Evolutionary conservation across 2,329 filamentous ascomycete species (phyloP).

Genomic region (Penicillium sp.): DNA sequence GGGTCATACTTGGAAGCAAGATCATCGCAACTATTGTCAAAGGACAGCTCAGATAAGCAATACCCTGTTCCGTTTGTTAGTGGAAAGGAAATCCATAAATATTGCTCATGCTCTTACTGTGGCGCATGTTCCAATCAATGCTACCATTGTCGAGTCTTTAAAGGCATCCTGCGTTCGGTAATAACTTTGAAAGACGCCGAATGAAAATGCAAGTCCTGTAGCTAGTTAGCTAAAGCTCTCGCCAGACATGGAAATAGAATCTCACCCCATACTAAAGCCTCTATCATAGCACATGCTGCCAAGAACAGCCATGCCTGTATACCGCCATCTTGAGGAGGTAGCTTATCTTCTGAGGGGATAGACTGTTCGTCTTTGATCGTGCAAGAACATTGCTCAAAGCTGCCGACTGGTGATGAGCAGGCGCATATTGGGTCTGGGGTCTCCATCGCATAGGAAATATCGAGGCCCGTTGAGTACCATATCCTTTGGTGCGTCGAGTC

Average conservation of each 20-base stretch:
- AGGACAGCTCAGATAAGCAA: constrained; percentile 25
- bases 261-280: constrained; percentile 52
- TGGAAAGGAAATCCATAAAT: neutral
- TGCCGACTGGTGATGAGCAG: neutral
- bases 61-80: constrained; percentile 12
- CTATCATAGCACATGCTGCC: constrained; percentile 48
- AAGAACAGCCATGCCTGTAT: constrained; percentile 46
- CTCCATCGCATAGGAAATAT: neutral
- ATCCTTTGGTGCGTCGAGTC: neutral
- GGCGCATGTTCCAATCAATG: constrained; percentile 32
- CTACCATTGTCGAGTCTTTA: constrained; percentile 22
- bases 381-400: constrained; percentile 2
- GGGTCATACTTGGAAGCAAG: constrained; percentile 15
- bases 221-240: neutral
- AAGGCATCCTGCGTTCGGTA: constrained; percentile 27
- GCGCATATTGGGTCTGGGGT: neutral
- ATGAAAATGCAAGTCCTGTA: constrained; percentile 22
- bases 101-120: constrained; percentile 12
- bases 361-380: constrained; percentile 2
- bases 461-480: neutral
- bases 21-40: constrained; percentile 20
- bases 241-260: neutral
- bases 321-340: constrained; percentile 37
- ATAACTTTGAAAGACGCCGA: constrained; percentile 34
- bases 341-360: neutral